These are phyloP conservation scores for Backusella westeae DNA, from an alignment of 192 early-diverging fungal genomes.

Conservation along the genomic window DNA sequence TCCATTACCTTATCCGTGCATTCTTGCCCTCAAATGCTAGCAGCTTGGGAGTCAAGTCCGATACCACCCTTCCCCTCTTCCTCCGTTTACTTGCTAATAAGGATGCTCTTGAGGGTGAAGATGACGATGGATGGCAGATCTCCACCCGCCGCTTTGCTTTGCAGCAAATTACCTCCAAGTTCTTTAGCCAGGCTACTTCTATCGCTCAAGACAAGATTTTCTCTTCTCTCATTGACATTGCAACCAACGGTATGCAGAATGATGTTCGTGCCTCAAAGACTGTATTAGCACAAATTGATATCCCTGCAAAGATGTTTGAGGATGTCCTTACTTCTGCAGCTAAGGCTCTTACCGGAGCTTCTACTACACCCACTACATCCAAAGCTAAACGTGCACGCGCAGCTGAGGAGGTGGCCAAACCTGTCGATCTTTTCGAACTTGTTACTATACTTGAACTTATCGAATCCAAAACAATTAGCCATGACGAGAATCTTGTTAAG, in stretches of 20 bases:
- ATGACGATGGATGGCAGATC: constrained; percentile 42
- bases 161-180: constrained; percentile 37
- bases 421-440: constrained; percentile 50
- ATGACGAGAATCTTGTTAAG: constrained; percentile 54
- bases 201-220: constrained; percentile 50
- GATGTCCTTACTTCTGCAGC: not conserved
- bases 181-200: constrained; percentile 38
- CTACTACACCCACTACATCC: not conserved
- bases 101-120: constrained; percentile 29
- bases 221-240: constrained; percentile 46
- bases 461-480: constrained; percentile 57
- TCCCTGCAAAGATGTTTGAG: constrained; percentile 30
- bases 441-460: constrained; percentile 74
- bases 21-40: constrained; percentile 47
- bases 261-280: constrained; percentile 46
- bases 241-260: constrained; percentile 48
- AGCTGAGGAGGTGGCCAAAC: not conserved
- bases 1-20: constrained; percentile 50
- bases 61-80: constrained; percentile 48
- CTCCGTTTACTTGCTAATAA: constrained; percentile 47
- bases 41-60: constrained; percentile 48
- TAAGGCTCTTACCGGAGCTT: not conserved
- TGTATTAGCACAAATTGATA: constrained; percentile 39
- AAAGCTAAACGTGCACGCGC: constrained; percentile 18
- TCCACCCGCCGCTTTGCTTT: constrained; percentile 48